Base-by-base conservation (phyloP, 768 basidiomycete genomes). In the Vararia minispora region DNA sequence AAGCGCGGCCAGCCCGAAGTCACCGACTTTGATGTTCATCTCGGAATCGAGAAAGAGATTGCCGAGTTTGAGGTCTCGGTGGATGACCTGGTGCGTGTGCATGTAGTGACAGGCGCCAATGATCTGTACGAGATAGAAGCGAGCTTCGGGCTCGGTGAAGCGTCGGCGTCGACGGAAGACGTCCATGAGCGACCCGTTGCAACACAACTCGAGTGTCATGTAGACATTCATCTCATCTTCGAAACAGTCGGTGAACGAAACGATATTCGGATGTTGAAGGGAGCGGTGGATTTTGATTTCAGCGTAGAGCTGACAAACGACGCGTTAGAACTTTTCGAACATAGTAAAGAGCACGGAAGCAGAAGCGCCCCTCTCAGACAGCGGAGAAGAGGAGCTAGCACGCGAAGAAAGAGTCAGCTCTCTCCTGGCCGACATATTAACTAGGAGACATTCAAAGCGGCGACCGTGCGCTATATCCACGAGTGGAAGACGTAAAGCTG, bases 201-300 rank as follows among this genome's bases (percentile, higher is more conserved):
- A 69, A 59, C 94, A 98, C 5, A 97, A 70, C 53, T 95, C 94
- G 35, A 99, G 76, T 9, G 82, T 81, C 84, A 99, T 94, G 62
- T 98, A 99, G 17, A 99, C 94, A 56, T 97, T 91, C 38, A 87
- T 79, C 9, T 77, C 71, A 51, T 95, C 94, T 58, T 99, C 92
- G 53, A 97, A 98, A 59, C 91, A 94, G 47, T 95, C 90, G 36
- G 80, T 69, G 58, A 98, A 97, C 9, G 64, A 60, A 36, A 97
- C 91, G 45, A 99, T 88, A 58, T 99, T 92, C 13, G 90, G 86
- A 50, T 98, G 94, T 18, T 74, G 61, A 33, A 99, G 72, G 11
- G 87, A 80, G 43, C 82, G 78, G 59, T 99, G 94, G 33, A 99
- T 89, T 68, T 94, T 95, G 53, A 99, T 99, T 69, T 99, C 94